Conservation (phyloP, 495 filamentous ascomycete genomes). For the Lasiosphaeris hirsuta region DNA sequence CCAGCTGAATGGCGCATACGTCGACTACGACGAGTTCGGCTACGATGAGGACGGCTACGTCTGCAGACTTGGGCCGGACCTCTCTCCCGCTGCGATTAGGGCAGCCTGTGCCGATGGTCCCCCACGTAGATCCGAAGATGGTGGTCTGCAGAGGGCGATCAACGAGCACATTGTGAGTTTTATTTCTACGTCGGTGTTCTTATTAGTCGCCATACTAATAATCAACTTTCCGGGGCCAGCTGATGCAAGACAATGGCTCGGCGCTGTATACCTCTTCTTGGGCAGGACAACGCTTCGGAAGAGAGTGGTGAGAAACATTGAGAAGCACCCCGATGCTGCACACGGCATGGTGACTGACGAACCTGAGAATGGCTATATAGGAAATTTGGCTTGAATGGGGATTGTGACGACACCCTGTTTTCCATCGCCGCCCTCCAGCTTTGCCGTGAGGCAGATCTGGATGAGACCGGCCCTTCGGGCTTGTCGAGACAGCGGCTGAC, state of each 20-base stretch:
- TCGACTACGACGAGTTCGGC: background rate
- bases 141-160: no score
- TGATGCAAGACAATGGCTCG: no score
- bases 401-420: background rate
- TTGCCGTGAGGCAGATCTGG: background rate
- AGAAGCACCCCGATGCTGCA: background rate
- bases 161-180: no score
- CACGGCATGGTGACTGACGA: background rate
- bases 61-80: background rate
- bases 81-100: no score
- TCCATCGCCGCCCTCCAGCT: slow-evolving; percentile 6
- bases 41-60: slow-evolving; percentile 1
- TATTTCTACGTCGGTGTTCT: no score
- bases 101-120: no score
- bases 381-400: background rate
- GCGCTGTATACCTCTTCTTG: background rate
- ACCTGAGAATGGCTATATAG: background rate
- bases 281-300: background rate
- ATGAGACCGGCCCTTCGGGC: background rate
- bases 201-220: no score
- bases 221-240: no score
- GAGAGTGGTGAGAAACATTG: background rate
- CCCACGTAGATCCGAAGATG: no score
- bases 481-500: background rate
- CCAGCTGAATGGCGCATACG: background rate